phyloP scores from a whole-genome alignment of 768 basidiomycete genomes.

The Pleurotus ostreatus region DNA sequence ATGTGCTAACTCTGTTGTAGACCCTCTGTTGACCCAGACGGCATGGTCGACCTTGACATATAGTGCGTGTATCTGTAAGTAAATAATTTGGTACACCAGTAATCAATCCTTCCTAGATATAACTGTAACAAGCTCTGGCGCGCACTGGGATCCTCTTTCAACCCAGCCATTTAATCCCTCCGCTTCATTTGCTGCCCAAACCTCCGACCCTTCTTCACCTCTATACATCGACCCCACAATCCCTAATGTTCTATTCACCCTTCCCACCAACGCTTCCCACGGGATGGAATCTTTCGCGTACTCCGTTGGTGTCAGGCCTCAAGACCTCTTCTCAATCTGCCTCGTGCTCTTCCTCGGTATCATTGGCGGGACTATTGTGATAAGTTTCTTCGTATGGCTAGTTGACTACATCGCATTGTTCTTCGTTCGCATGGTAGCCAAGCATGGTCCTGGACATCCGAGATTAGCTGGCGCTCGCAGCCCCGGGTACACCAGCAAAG shows the following conservation, averaged over 20 bases:
- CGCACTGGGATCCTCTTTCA: conserved; percentile 62
- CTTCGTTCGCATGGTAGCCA: conserved; percentile 20
- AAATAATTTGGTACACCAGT: no score
- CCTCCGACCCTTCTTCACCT: conserved; percentile 65
- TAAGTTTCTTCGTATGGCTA: conserved; percentile 71
- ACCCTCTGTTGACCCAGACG: conserved; percentile 85
- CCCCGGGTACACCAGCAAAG: conserved; percentile 44
- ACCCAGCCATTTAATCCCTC: conserved; percentile 60
- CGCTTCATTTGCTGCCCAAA: conserved; percentile 66
- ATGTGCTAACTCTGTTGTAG: conserved; percentile 32
- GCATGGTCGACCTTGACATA: conserved; percentile 84
- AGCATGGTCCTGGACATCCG: conserved; percentile 14
- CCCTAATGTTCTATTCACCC: conserved; percentile 71
- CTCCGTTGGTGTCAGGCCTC: conserved; percentile 75
- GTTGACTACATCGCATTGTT: conserved; percentile 54
- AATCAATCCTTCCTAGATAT: conserved; percentile 48
- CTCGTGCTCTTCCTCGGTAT: conserved; percentile 81
- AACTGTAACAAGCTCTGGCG: conserved; percentile 43
- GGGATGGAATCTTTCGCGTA: conserved; percentile 86
- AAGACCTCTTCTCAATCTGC: conserved; percentile 80
- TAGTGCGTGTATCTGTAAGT: conserved; percentile 36
- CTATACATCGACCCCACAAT: conserved; percentile 69
- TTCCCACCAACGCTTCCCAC: conserved; percentile 52
- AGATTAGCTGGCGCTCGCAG: conserved; percentile 29
- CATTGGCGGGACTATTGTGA: conserved; percentile 61